Base-by-base conservation (phyloP, 306 rosid genomes). In the Cucurbita moschata region DNA sequence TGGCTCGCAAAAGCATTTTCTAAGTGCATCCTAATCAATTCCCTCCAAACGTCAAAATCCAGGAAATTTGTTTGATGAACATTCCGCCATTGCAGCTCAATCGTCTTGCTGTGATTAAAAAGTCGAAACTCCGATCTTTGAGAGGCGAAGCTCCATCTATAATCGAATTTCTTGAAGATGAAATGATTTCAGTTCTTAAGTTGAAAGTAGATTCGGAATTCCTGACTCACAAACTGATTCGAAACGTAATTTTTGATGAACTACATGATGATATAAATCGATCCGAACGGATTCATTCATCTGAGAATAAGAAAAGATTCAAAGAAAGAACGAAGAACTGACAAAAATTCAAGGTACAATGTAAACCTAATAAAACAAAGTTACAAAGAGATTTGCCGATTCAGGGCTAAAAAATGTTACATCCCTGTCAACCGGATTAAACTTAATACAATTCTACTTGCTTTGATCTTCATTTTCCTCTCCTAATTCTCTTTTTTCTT, bases 281-380 rank as follows among this genome's bases (percentile, higher is more conserved):
- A 30, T 46, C 47, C 16, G 35, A 30, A 30, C 35, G 2, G 35
- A 58, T 57, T 43, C 77, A 73, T 55, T 5, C 26, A 10, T 46
- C 43, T 12, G 10, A 19, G 35, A 74, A 58, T 1, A 39, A 54
- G 37, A 72, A 73, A 12, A 39, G 75, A 56, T 38, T 23, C 13
- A 21, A 68, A 19, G 53, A 54, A 46, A 46, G 47, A 43, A 72
- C 30, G n/a, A 57, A 58, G 40, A 59, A 59, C 44, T 21, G 40
- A 14, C 44, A 74, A 81, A 77, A 88, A 79, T 76, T 70, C 85
- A 89, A 81, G 84, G 76, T 87, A 89, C 98, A 88, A 77, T 83
- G 81, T 84, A 83, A 89, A 90, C 87, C 83, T 51, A 76, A 63
- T 39, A 64, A 77, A 67, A 67, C 79, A 85, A 61, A 81, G 78